Conservation (phyloP, 306 rosid genomes). For the Vicia sativa region DNA sequence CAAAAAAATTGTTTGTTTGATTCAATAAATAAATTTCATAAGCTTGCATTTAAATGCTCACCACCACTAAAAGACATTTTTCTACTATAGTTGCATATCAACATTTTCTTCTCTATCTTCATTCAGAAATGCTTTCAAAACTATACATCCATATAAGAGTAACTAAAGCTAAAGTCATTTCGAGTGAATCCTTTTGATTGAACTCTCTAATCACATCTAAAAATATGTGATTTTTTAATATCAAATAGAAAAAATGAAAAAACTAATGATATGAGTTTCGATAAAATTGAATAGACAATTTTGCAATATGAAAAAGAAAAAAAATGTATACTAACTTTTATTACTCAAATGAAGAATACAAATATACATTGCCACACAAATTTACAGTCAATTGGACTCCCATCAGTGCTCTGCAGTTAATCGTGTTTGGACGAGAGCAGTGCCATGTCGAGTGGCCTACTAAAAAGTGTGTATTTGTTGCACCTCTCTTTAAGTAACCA, state of each 20-base stretch:
- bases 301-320: background rate
- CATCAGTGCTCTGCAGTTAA: too few species aligned
- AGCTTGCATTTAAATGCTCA: background rate
- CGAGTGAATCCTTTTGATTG: background rate
- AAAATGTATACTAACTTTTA: background rate
- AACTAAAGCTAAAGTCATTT: too few species aligned
- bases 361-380: constrained; percentile 31
- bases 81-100: too few species aligned
- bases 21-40: too few species aligned
- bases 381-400: constrained; percentile 8
- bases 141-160: background rate
- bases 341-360: constrained; percentile 27
- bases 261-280: background rate
- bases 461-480: too few species aligned
- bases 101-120: too few species aligned
- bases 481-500: too few species aligned
- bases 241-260: background rate
- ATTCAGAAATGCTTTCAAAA: background rate
- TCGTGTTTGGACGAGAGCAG: too few species aligned
- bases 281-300: background rate
- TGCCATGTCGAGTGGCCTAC: too few species aligned
- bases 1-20: too few species aligned
- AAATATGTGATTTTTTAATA: background rate
- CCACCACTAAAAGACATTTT: background rate
- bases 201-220: background rate